Evolutionary conservation across 2,329 filamentous ascomycete genomes (phyloP).

Genomic region (Purpureocillium lavendulum): DNA sequence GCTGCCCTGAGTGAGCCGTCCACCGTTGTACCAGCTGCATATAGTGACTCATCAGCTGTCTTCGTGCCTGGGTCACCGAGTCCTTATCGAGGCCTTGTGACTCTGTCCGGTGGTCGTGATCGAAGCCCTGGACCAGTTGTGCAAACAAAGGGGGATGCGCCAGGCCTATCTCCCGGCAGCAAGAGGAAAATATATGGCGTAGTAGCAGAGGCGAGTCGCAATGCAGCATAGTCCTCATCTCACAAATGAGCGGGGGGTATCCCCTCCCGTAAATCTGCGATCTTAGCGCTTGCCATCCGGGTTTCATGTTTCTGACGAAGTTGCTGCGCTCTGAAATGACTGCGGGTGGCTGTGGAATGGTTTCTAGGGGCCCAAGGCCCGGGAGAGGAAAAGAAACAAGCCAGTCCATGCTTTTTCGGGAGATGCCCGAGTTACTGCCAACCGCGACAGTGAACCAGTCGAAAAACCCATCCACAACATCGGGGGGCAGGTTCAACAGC

Average conservation of each 20-base stretch:
- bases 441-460: constrained; percentile 10
- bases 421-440: constrained; percentile 14
- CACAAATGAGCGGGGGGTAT: constrained; percentile 19
- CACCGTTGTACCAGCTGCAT: too few relatives aligned
- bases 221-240: constrained; percentile 12
- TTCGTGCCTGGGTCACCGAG: too few relatives aligned
- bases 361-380: too few relatives aligned
- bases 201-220: constrained; percentile 16
- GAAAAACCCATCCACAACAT: constrained; percentile 14
- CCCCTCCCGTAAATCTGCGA: constrained; percentile 7
- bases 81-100: too few relatives aligned
- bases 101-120: too few relatives aligned
- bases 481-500: constrained; percentile 8
- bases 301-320: constrained; percentile 15
- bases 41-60: too few relatives aligned
- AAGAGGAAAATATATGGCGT: constrained; percentile 20
- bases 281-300: constrained; percentile 12
- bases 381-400: constrained; percentile 20
- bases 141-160: too few relatives aligned
- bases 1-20: too few relatives aligned
- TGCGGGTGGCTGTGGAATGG: too few relatives aligned
- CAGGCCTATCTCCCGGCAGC: constrained; percentile 11
- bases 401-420: constrained; percentile 20
- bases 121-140: too few relatives aligned
- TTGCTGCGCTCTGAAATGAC: constrained; percentile 5